These are phyloP conservation scores for Leishmania braziliensis DNA, from an alignment of 208 protist species.

Conservation along the genomic window DNA sequence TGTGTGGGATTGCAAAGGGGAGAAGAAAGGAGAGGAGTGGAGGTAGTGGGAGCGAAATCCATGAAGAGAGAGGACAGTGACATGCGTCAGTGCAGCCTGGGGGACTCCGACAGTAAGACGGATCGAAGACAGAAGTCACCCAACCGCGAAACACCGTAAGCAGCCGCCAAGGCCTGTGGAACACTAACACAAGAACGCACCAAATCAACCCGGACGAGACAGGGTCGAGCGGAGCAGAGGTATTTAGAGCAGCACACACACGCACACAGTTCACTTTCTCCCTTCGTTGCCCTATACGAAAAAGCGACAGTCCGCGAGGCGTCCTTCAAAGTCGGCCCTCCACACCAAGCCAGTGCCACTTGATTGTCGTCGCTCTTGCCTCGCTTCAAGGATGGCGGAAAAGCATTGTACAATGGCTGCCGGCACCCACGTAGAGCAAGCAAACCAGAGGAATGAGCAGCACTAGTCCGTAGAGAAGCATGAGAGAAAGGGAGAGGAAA, in stretches of 20 bases:
- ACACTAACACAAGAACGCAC: background rate
- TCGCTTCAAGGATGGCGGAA: background rate
- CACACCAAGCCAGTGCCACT: background rate
- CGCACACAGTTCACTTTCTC: background rate
- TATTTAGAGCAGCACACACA: too few relatives aligned
- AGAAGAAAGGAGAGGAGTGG: slow-evolving; percentile 3
- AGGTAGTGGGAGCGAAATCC: slow-evolving; percentile 3
- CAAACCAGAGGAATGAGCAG: background rate
- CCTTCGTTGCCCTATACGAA: background rate
- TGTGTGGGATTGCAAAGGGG: background rate
- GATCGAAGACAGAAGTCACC: slow-evolving; percentile 3
- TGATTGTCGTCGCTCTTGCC: background rate
- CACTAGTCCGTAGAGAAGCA: background rate
- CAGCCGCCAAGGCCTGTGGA: background rate
- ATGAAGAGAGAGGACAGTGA: slow-evolving; percentile 15
- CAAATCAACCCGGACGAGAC: background rate
- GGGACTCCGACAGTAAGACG: background rate
- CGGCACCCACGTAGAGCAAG: background rate
- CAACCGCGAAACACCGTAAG: slow-evolving; percentile 11
- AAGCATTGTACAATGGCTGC: background rate
- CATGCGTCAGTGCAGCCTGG: background rate
- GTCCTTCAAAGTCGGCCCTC: too few relatives aligned
- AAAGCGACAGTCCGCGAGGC: background rate
- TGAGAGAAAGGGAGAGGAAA: background rate
- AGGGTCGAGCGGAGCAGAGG: background rate